Evolutionary conservation across 1,139 yeast species (phyloP).

Genomic region (Saccharomyces hybrid): DNA sequence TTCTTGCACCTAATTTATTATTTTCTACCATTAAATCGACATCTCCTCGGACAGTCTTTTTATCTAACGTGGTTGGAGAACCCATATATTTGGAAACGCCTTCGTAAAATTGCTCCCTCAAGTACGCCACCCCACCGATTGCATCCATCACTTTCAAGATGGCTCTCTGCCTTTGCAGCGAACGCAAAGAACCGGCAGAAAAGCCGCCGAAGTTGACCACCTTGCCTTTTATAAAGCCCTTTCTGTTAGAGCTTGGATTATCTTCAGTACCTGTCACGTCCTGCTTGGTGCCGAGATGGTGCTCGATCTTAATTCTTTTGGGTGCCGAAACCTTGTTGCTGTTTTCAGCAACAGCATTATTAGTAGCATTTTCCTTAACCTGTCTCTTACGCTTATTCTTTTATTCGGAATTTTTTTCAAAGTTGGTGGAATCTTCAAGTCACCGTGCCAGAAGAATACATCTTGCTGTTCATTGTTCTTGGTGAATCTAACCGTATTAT

Average conservation of each 20-base stretch:
- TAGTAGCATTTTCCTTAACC: background rate
- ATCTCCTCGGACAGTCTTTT: conserved; percentile 30
- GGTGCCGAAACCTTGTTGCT: background rate
- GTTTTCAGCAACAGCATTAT: background rate
- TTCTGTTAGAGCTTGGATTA: background rate
- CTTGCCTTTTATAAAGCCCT: background rate
- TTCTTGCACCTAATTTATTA: conserved; percentile 17
- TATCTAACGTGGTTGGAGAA: conserved; percentile 27
- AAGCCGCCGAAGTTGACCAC: conserved; percentile 26
- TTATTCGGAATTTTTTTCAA: conserved; percentile 12
- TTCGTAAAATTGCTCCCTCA: conserved; percentile 28
- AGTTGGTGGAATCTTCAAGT: conserved; percentile 17
- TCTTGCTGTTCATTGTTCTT: conserved; percentile 14
- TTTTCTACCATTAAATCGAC: conserved; percentile 22
- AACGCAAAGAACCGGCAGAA: conserved; percentile 28
- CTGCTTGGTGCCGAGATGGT: background rate
- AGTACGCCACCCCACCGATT: conserved; percentile 26
- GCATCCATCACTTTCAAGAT: conserved; percentile 23
- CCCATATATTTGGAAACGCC: conserved; percentile 26
- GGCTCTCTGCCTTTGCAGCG: conserved; percentile 30
- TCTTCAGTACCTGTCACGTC: background rate
- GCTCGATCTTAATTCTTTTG: conserved; percentile 2
- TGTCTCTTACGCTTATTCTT: conserved; percentile 22
- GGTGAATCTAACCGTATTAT: conserved; percentile 26
- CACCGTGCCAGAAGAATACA: conserved; percentile 31